A percentile compares a stretch with the other conserved stretches of the same genome.
These are phyloP conservation scores for Coemansia sp. DNA, from an alignment of 192 early-diverging fungal species.

Conservation along the genomic window DNA sequence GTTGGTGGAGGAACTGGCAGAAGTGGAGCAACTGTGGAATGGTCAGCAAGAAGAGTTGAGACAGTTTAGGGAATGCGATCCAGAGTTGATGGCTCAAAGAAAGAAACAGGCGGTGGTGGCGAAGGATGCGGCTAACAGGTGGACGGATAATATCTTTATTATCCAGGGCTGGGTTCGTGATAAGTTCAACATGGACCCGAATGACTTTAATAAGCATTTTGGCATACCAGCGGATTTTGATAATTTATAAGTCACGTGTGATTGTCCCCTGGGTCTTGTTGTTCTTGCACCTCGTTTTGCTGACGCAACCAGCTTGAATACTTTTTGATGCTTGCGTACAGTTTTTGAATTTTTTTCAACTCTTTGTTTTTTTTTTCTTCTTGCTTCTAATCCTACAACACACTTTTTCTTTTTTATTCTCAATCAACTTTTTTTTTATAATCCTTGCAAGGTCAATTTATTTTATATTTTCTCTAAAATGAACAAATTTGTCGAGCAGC, in stretches of 20 bases:
- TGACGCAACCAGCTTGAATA: background rate
- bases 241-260: conserved; percentile 39
- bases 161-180: conserved; percentile 75
- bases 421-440: background rate
- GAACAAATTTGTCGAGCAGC: conserved; percentile 42
- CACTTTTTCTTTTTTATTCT: background rate
- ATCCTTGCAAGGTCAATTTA: background rate
- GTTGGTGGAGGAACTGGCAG: conserved; percentile 56
- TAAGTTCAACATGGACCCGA: conserved; percentile 65
- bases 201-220: conserved; percentile 66
- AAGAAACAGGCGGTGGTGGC: conserved; percentile 60
- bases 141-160: conserved; percentile 89
- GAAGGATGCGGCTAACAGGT: conserved; percentile 76
- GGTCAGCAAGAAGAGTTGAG: conserved; percentile 59
- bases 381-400: background rate
- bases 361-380: background rate
- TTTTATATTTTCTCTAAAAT: conserved; percentile 9
- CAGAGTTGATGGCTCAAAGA: conserved; percentile 66
- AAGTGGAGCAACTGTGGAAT: conserved; percentile 49
- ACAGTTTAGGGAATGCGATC: conserved; percentile 76
- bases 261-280: background rate
- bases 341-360: background rate
- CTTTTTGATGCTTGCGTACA: background rate
- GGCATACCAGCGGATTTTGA: conserved; percentile 75
- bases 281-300: background rate